These are phyloP conservation scores for Hypoxylon sp. DNA, from an alignment of 2,329 filamentous ascomycete species.

Conservation along the genomic window DNA sequence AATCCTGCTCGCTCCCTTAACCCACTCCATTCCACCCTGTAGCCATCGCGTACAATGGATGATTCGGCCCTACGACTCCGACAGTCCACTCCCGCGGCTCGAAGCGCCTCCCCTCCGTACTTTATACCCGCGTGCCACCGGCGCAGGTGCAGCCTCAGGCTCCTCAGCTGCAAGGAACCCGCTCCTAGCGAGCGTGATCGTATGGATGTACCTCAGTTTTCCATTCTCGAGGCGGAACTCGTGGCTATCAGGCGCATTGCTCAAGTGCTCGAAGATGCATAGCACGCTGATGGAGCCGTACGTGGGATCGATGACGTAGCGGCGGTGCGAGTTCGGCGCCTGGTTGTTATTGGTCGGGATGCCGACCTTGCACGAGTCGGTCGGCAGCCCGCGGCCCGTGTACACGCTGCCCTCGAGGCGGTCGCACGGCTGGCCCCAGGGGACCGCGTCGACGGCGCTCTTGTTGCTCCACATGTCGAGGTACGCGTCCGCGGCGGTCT, in stretches of 20 bases:
- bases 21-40: too few species aligned
- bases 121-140: conserved; percentile 5
- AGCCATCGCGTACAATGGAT: background rate
- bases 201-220: conserved; percentile 52
- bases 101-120: conserved; percentile 22
- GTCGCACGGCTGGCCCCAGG: conserved; percentile 57
- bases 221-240: conserved; percentile 53
- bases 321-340: conserved; percentile 51
- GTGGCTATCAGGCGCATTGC: conserved; percentile 52
- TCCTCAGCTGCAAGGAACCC: conserved; percentile 8
- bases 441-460: conserved; percentile 51
- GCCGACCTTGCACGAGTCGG: conserved; percentile 50
- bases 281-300: conserved; percentile 53
- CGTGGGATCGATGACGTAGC: conserved; percentile 53
- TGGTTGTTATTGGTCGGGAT: conserved; percentile 51
- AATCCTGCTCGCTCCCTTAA: background rate
- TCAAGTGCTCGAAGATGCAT: conserved; percentile 52
- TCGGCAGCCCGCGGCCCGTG: conserved; percentile 47
- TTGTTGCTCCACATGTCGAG: conserved; percentile 56
- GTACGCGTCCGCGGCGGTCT: conserved; percentile 56
- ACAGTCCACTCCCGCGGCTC: background rate
- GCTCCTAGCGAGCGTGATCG: conserved; percentile 51
- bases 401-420: conserved; percentile 52
- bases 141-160: conserved; percentile 5
- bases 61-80: background rate